Base-by-base conservation (phyloP, 805 yeast genomes). In the Candida silvicultrix region DNA sequence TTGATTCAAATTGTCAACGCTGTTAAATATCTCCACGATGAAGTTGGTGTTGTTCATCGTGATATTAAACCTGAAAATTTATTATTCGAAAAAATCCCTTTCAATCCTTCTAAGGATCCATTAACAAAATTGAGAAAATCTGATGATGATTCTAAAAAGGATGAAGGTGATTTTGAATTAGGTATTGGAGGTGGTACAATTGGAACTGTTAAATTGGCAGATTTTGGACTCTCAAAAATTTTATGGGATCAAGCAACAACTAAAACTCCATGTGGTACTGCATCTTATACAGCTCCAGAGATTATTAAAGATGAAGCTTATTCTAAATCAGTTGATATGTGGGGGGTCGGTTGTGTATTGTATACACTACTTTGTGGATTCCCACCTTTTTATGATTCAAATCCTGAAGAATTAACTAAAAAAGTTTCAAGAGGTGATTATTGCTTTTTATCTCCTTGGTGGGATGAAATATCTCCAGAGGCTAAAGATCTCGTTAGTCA, bases 251-350 rank as follows among this genome's bases (percentile, higher is more conserved):
- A 43, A 14, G 77, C 83, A 42, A 86, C 86, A 56, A 87, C 97
- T 20, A 88, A 89, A 74, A 94, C 99, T 0, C 99, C 99, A 0
- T 94, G 99, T 68, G 99, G 99, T 43, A 94, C 99, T 1, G 97
- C 94, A 16, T 98, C 98, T 3, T 94, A 94, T 60, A 92, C 98
- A 2, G 99, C 99, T 0, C 99, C 99, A 0, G 99, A 94, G 65
- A 92, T 94, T 55, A 98, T 94, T 37, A 82, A 85, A 53, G 98
- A 94, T 64, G 95, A 90, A 68, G 75, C 82, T 41, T 94, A 94
- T 62, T 86, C 96, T 2, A 89, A 87, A 69, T 85, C 89, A 52
- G 99, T 94, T 34, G 99, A 94, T 63, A 88, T 94, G 94, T 94
- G 99, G 99, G 97, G 97, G 5, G 71, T 94, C 45, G 99, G 99